Evolutionary conservation across 768 basidiomycete species (phyloP), one percentile per base, ranked within the genome.

Genomic region (Xerocomus brunneocitrinus): DNA sequence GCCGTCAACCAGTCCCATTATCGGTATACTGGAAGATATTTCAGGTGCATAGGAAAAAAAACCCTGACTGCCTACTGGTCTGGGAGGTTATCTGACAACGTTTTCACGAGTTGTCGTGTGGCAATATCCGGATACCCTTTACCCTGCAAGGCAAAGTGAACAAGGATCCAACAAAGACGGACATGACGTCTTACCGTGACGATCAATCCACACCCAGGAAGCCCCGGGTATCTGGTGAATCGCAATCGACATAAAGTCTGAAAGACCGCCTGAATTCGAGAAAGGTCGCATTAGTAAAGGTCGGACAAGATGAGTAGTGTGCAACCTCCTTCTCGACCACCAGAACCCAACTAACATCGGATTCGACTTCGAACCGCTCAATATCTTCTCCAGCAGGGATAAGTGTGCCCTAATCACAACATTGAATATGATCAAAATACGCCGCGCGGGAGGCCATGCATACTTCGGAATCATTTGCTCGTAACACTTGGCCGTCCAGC

Each of bases 71-170:
- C 72, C 59, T 65, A 90, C 92, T 70, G 71, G 39, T 68, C 42
- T 3, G 87, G 85, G 19, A 92, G 77, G 32, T 79, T 78, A 36
- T 84, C 78, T 1, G 87, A 79, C 3, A 98, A 74, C 0, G 79
- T 81, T 53, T 83, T 83, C 42, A 95, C 80, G 7, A 98, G 77
- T 58, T 95, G 85, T 7, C 93, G 79, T 0, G 97, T 95, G 3
- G 93, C 87, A 4, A 97, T 71, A 65, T 99, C 97, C 0, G 97
- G 97, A 70, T 95, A 98, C 3, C 97, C 97, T 67, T 97, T 98
- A 0, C 97, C 97, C 94, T 97, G 59, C 9, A 49, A 34, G 47
- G 13, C 19, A 2, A 43, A 31, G 31, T 65, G 43, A 64, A 53
- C 14, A 7, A 42, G 8, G 32, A 7, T 45, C 27, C 34, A n/a